Base-by-base conservation (phyloP, 1,139 yeast species). In the Geotrichum klebahnii region DNA sequence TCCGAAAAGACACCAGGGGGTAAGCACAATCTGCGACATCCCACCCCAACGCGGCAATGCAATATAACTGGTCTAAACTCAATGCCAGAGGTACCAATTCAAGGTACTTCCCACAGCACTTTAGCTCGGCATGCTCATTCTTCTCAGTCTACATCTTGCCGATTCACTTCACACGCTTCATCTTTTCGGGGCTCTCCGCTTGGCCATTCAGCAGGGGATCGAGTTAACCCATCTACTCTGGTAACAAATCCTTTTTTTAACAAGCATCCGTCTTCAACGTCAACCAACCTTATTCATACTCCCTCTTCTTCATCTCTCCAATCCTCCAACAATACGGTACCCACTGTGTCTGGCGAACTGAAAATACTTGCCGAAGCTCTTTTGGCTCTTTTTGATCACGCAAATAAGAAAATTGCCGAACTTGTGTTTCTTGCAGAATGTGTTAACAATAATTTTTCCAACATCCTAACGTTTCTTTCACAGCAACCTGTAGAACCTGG, bases 81-180 rank as follows among this genome's bases (percentile, higher is more conserved):
- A 9, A 44, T 44, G 43, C 41, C 48, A 28, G 48, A 29, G 12
- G 22, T 44, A 17, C 42, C 37, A 14, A 26, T 44, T 4, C 43
- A 36, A n/a, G 48, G 31, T 14, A 14, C 31, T 19, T 38, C 42
- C 6, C 28, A 31, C 12, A 24, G 32, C n/a, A 9, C 40, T 6
- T 9, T 22, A 3, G 9, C 42, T 31, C 33, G 16, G 26, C 14
- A 38, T 31, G 34, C 16, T 5, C 8, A n/a, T 5, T 31, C 34
- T 4, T 33, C 43, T 6, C 6, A 16, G 22, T 23, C 31, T 22
- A 8, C 9, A 22, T 22, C 31, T 38, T 26, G 20, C 16, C 14
- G 14, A 31, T 28, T 6, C 31, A 20, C n/a, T 12, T 16, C 24
- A 5, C 45, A 23, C 16, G 12, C 35, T 19, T 24, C 37, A 6